Conservation (phyloP, 371 early-diverging fungal genomes). For the Mucor racemosus region DNA sequence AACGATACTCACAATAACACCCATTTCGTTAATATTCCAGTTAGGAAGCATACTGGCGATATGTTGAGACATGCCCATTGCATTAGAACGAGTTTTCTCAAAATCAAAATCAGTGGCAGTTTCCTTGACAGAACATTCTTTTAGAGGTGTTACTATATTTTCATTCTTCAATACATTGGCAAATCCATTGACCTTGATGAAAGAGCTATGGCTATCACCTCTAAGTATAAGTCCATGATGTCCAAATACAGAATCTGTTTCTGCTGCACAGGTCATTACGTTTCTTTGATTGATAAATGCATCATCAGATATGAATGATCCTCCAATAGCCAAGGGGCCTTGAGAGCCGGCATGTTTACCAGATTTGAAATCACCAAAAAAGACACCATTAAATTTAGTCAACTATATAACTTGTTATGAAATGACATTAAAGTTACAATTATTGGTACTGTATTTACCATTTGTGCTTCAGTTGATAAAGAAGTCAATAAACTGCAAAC, state of each 20-base stretch:
- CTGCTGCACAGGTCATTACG: background rate
- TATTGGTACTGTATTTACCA: background rate
- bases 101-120: slow-evolving; percentile 9
- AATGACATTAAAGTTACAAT: too few relatives aligned
- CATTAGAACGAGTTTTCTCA: background rate
- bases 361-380: slow-evolving; percentile 20
- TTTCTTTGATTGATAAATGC: slow-evolving; percentile 18
- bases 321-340: slow-evolving; percentile 23
- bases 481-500: slow-evolving; percentile 9
- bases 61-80: slow-evolving; percentile 10
- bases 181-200: slow-evolving; percentile 14
- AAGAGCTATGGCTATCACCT: slow-evolving; percentile 4
- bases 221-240: slow-evolving; percentile 17
- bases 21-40: slow-evolving; percentile 18
- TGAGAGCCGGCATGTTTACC: slow-evolving; percentile 3
- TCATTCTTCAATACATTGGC: background rate
- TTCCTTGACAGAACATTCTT: background rate
- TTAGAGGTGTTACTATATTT: background rate
- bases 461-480: slow-evolving; percentile 6
- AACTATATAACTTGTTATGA: background rate
- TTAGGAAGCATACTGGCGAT: slow-evolving; percentile 18
- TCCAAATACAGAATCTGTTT: background rate
- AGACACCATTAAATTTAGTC: slow-evolving; percentile 16
- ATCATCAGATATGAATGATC: slow-evolving; percentile 11
- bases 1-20: slow-evolving; percentile 12